A percentile compares a stretch with the other conserved stretches of the same genome.
Conservation (phyloP, 768 basidiomycete genomes). For the Rossbeevera mucosa region DNA sequence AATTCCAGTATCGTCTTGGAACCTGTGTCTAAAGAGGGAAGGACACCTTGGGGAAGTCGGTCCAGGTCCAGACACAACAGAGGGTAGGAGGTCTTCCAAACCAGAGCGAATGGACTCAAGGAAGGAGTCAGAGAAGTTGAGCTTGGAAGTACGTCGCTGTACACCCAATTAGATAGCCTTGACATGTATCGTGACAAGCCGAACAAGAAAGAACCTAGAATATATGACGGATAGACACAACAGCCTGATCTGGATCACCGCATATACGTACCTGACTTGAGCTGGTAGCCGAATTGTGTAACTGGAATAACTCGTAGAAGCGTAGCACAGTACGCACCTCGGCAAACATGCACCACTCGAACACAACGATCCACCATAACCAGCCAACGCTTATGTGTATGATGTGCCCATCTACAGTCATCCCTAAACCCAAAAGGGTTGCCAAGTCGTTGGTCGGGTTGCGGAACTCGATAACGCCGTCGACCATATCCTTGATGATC, state of each 20-base stretch:
- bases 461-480: constrained; percentile 44
- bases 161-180: background rate
- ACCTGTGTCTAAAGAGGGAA: constrained; percentile 15
- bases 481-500: constrained; percentile 34
- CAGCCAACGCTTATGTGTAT: constrained; percentile 32
- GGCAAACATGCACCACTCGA: constrained; percentile 32
- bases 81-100: constrained; percentile 4
- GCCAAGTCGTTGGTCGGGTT: constrained; percentile 35
- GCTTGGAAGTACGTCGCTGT: background rate
- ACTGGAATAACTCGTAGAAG: background rate
- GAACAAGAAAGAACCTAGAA: background rate
- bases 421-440: constrained; percentile 33
- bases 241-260: background rate
- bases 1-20: constrained; percentile 30
- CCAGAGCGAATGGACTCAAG: constrained; percentile 4
- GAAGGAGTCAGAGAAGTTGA: constrained; percentile 10
- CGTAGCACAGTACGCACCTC: constrained; percentile 17
- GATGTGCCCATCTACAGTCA: constrained; percentile 36
- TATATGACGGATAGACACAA: background rate
- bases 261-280: constrained; percentile 22
- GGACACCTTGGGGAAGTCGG: constrained; percentile 5
- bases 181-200: background rate
- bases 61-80: constrained; percentile 29
- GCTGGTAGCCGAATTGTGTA: constrained; percentile 6
- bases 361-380: constrained; percentile 31